Percentiles rank a stretch among this genome's conserved stretches.
These are phyloP conservation scores for Leishmania amazonensis DNA, from an alignment of 208 protist species.

Conservation along the genomic window DNA sequence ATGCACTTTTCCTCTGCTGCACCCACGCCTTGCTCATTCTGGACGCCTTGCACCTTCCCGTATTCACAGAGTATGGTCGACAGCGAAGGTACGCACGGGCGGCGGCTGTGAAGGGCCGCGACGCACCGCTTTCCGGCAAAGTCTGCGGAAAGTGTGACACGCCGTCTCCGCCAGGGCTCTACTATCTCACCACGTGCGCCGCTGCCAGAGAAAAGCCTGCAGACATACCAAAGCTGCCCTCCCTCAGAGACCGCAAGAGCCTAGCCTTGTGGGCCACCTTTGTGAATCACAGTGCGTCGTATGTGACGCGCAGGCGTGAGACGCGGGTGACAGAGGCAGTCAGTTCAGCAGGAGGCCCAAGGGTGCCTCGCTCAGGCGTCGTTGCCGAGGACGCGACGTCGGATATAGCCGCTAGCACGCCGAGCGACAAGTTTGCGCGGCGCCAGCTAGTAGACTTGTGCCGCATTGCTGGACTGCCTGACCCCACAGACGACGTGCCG, in stretches of 20 bases:
- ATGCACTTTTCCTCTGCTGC: constrained; percentile 56
- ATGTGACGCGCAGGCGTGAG: constrained; percentile 10
- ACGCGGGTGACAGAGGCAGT: constrained; percentile 19
- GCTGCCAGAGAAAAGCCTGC: constrained; percentile 20
- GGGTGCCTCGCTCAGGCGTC: constrained; percentile 29
- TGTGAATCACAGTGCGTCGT: constrained; percentile 27
- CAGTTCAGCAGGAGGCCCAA: neutral
- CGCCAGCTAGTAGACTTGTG: constrained; percentile 39
- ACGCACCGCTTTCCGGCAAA: constrained; percentile 33
- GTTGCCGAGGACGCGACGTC: constrained; percentile 35
- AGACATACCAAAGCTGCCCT: constrained; percentile 20
- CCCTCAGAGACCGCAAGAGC: constrained; percentile 3
- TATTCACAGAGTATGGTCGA: constrained; percentile 41
- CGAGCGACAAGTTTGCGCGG: constrained; percentile 35
- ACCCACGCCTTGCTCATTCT: constrained; percentile 63
- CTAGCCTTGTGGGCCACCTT: constrained; percentile 24
- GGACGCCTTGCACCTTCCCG: constrained; percentile 56
- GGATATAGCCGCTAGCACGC: constrained; percentile 30
- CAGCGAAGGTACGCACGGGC: constrained; percentile 50
- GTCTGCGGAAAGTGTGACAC: constrained; percentile 28
- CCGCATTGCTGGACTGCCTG: constrained; percentile 45
- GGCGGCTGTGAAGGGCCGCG: constrained; percentile 30
- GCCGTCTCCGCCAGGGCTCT: constrained; percentile 65
- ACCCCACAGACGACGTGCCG: constrained; percentile 4
- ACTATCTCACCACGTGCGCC: constrained; percentile 24